Evolutionary conservation across 345 rosid genomes (phyloP).

Genomic region (Dimocarpus longan): DNA sequence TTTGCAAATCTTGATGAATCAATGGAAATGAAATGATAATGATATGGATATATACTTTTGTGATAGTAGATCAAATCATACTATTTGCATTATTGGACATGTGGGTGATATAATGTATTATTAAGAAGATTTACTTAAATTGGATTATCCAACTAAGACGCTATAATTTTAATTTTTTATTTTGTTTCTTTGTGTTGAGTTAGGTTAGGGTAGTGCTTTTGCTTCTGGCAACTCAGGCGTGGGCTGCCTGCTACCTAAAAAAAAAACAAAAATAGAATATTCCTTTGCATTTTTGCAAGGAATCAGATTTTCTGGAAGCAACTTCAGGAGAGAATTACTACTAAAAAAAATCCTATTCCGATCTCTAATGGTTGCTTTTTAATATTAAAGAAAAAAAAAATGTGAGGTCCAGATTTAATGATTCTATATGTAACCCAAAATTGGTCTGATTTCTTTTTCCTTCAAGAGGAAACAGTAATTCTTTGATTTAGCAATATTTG

Average conservation of each 20-base stretch:
- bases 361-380: background rate
- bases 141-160: background rate
- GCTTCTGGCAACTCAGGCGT: background rate
- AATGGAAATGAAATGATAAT: slow-evolving; percentile 30
- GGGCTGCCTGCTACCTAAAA: slow-evolving; percentile 22
- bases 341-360: background rate
- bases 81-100: slow-evolving; percentile 25
- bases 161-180: too few relatives aligned
- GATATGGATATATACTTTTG: slow-evolving; percentile 22
- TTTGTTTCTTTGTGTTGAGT: background rate
- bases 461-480: too few relatives aligned
- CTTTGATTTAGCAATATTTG: background rate
- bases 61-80: background rate
- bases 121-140: background rate
- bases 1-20: slow-evolving; percentile 26
- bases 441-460: too few relatives aligned
- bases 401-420: too few relatives aligned
- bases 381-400: too few relatives aligned
- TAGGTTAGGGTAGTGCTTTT: slow-evolving; percentile 14
- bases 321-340: slow-evolving; percentile 12
- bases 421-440: too few relatives aligned
- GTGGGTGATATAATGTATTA: background rate
- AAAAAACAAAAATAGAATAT: slow-evolving; percentile 19
- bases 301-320: slow-evolving; percentile 32
- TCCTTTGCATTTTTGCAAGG: slow-evolving; percentile 15